Percentiles rank a stretch among this genome's conserved stretches.
phyloP scores from a whole-genome alignment of 331 rosid genomes.

The Quercus phellos region DNA sequence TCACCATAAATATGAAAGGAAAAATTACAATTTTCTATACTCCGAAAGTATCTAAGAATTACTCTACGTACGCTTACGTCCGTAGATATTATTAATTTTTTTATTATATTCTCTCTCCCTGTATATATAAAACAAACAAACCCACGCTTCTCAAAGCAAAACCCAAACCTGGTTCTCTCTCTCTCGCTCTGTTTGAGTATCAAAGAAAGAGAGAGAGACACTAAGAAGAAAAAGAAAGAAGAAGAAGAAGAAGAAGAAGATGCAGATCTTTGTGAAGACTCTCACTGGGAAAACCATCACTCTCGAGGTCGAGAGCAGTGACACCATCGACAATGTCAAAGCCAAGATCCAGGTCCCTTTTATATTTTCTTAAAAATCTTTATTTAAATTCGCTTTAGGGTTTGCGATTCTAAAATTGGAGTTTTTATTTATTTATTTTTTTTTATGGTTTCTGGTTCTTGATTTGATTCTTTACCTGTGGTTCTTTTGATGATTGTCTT shows the following conservation, averaged over 20 bases:
- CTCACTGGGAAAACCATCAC: conserved; percentile 92
- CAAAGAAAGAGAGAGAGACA: not conserved
- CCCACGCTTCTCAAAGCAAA: too few species aligned
- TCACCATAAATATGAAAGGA: too few species aligned
- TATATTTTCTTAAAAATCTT: not conserved
- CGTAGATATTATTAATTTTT: too few species aligned
- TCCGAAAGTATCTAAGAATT: too few species aligned
- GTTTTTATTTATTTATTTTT: not conserved
- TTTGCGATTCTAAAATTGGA: not conserved
- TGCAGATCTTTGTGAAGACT: conserved; percentile 98
- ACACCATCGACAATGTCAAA: conserved; percentile 88
- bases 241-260: conserved; percentile 24
- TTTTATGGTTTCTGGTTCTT: not conserved
- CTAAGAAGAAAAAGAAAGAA: not conserved
- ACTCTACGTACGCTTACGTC: too few species aligned
- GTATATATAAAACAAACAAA: too few species aligned
- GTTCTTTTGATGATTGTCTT: not conserved
- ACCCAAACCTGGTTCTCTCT: not conserved
- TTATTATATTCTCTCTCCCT: too few species aligned
- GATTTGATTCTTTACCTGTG: not conserved
- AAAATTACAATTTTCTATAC: fast-evolving
- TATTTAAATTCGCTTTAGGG: not conserved
- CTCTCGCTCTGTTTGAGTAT: not conserved
- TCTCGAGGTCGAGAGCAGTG: conserved; percentile 97
- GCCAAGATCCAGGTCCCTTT: conserved; percentile 80